phyloP scores from a whole-genome alignment of 306 rosid genomes.

The Urtica urens region DNA sequence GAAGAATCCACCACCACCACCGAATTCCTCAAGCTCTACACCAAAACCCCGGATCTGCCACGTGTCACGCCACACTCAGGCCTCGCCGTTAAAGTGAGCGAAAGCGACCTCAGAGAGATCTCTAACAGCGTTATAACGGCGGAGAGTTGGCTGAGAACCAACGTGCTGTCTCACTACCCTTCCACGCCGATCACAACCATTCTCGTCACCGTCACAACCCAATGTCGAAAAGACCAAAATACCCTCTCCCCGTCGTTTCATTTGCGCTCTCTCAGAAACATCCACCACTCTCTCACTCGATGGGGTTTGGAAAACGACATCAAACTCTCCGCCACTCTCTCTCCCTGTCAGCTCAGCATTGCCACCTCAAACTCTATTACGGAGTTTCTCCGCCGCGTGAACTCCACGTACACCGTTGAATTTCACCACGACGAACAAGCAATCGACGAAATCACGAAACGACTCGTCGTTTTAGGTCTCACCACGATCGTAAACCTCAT shows the following conservation, averaged over 20 bases:
- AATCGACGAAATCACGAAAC: slow-evolving; percentile 40
- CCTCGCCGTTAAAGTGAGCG: slow-evolving; percentile 47
- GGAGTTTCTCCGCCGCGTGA: slow-evolving; percentile 36
- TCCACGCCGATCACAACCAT: slow-evolving; percentile 50
- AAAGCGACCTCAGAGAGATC: slow-evolving; percentile 30
- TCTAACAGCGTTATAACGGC: slow-evolving; percentile 50
- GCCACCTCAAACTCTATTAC: slow-evolving; percentile 25
- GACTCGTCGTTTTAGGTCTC: slow-evolving; percentile 36
- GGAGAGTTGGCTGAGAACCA: slow-evolving; percentile 60
- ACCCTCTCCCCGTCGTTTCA: slow-evolving; percentile 12
- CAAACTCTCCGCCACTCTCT: slow-evolving; percentile 46
- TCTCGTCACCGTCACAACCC: slow-evolving; percentile 29
- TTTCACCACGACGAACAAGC: slow-evolving; percentile 25
- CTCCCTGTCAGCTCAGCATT: slow-evolving; percentile 21
- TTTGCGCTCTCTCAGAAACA: slow-evolving; percentile 46
- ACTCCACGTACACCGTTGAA: slow-evolving; percentile 47
- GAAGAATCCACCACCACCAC: too few species aligned
- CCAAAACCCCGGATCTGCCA: slow-evolving; percentile 21
- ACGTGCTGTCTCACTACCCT: slow-evolving; percentile 62
- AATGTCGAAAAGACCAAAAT: slow-evolving; percentile 27
- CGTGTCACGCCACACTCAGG: slow-evolving; percentile 21
- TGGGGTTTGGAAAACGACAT: slow-evolving; percentile 79
- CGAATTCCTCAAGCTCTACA: slow-evolving; percentile 34
- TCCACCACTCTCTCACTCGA: slow-evolving; percentile 55
- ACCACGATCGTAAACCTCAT: slow-evolving; percentile 22